Conservation (phyloP, 352 stramenopile species). For the Phytophthora citrophthora region DNA sequence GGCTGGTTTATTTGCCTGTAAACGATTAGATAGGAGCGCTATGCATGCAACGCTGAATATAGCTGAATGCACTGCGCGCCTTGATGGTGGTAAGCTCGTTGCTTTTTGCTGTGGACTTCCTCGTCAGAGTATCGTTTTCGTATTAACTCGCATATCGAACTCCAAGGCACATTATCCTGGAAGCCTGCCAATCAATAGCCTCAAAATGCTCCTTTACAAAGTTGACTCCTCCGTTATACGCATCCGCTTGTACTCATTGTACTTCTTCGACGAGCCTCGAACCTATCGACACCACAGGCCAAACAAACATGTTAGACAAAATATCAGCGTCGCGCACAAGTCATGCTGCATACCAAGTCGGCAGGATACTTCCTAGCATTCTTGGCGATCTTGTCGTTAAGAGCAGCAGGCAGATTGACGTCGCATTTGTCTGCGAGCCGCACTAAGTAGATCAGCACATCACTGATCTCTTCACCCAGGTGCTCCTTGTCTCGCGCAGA, state of each 20-base stretch:
- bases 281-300: conserved; percentile 38
- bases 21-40: conserved; percentile 28
- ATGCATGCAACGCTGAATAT: conserved; percentile 32
- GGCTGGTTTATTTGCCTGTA: conserved; percentile 9
- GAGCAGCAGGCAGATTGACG: conserved; percentile 87
- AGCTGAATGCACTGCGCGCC: conserved; percentile 33
- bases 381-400: conserved; percentile 94
- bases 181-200: background rate
- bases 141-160: background rate
- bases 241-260: conserved; percentile 81
- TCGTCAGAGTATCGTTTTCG: background rate
- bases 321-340: too few species aligned
- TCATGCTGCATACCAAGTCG: conserved; percentile 6
- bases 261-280: conserved; percentile 76
- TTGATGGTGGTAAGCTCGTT: conserved; percentile 32
- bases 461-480: conserved; percentile 95
- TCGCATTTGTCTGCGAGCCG: conserved; percentile 93
- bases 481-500: conserved; percentile 87
- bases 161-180: conserved; percentile 2
- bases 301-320: conserved; percentile 5
- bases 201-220: conserved; percentile 32
- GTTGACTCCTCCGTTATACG: conserved; percentile 55
- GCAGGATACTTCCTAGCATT: conserved; percentile 89
- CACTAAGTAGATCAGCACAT: conserved; percentile 98
- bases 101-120: conserved; percentile 6